Evolutionary conservation across 2,329 filamentous ascomycete species (phyloP), one percentile per base, ranked within the genome.

Genomic region (Talaromyces sp.): DNA sequence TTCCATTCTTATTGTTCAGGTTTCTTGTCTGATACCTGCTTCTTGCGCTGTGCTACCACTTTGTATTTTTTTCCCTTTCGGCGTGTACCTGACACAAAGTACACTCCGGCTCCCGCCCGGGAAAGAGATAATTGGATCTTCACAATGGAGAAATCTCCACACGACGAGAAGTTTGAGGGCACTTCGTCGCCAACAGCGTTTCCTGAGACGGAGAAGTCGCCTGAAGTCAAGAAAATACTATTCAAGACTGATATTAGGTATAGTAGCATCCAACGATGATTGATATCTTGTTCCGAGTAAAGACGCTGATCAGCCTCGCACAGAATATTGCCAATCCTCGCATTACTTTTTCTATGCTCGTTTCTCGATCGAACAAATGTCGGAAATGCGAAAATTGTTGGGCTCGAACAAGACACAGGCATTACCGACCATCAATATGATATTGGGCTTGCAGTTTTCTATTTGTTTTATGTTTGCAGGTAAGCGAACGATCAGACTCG

Each of bases 311-410:
- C 11, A 24, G 11, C 33, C n/a, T 39, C 50, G 13, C 5, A 37
- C 64, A 89, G 86, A 58, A 84, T 90, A 31, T 78, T 90, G 7
- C 87, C 88, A 0, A 76, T 88, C 7, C 81, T 91, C n/a, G 83
- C 87, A 0, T 70, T 90, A 0, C 78, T 90, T 1, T 89, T 89
- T 69, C 80, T 90, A 10, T 89, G 86, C 76, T 89, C 87, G 1
- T 85, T 86, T 68, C 79, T 86, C 63, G 89, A 91, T 74, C 83
- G 89, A 49, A 90, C 88, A n/a, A 91, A 91, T 72, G 87, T 91
- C 43, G 89, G 89, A 43, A 90, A 91, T 71, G 89, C 88, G 27
- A 87, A 87, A 67, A 86, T 90, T 9, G 82, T 89, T 60, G 85
- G 86, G 0, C 80, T 91, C 14, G 85, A 89, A 69, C 69, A 78